Evolutionary conservation across 768 basidiomycete species (phyloP).

Genomic region (Amanita thiersii): DNA sequence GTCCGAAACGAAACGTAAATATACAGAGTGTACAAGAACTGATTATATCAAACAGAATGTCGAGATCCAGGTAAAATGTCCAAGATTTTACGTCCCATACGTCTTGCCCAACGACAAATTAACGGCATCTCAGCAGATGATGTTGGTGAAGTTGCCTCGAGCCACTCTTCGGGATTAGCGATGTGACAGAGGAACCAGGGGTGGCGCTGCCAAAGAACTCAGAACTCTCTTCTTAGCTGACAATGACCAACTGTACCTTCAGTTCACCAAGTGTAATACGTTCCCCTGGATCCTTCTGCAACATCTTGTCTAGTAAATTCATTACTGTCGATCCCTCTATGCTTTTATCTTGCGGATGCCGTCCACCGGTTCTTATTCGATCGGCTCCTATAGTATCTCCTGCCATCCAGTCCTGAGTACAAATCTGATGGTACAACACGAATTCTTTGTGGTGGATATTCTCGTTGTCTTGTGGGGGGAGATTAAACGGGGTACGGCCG

Average conservation of each 20-base stretch:
- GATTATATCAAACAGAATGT: not conserved
- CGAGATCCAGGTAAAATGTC: slow-evolving; percentile 14
- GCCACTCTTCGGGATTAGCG: slow-evolving; percentile 26
- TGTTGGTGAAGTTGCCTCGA: slow-evolving; percentile 20
- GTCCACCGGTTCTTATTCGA: slow-evolving; percentile 23
- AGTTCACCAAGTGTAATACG: slow-evolving; percentile 24
- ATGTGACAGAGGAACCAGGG: slow-evolving; percentile 30
- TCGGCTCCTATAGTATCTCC: slow-evolving; percentile 32
- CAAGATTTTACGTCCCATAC: slow-evolving; percentile 20
- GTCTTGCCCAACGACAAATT: slow-evolving; percentile 19
- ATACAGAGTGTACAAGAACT: not conserved
- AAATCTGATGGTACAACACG: slow-evolving; percentile 31
- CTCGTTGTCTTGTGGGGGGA: slow-evolving; percentile 23
- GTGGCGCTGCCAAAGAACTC: slow-evolving; percentile 19
- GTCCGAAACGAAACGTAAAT: not conserved
- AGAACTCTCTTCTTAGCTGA: not conserved
- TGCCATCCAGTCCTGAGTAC: slow-evolving; percentile 30
- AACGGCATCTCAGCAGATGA: not conserved
- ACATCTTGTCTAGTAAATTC: slow-evolving; percentile 28
- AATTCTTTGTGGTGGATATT: slow-evolving; percentile 28
- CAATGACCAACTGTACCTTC: slow-evolving; percentile 19
- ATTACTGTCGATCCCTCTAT: slow-evolving; percentile 24
- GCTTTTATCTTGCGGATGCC: slow-evolving; percentile 20
- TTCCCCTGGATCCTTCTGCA: slow-evolving; percentile 29
- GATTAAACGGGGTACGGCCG: slow-evolving; percentile 34